Conservation (phyloP, 352 stramenopile species). For the Phytophthora fragariae region DNA sequence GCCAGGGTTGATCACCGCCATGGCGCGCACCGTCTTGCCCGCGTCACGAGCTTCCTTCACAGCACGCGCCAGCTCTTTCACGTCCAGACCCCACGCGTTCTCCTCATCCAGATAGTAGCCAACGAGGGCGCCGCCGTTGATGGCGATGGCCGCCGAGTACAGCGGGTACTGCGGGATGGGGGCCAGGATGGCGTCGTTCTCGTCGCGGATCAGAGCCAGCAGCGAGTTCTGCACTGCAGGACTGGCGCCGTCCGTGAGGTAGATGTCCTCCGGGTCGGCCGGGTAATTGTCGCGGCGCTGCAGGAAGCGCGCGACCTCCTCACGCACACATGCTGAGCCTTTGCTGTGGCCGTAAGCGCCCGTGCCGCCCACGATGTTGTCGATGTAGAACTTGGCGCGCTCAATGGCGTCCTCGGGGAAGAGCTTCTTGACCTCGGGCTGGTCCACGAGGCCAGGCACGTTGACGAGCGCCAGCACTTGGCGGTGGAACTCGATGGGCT, state of each 20-base stretch:
- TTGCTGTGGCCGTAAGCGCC: slow-evolving; percentile 95
- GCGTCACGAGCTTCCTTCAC: slow-evolving; percentile 88
- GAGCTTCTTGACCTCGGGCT: slow-evolving; percentile 77
- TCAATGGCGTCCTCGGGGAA: slow-evolving; percentile 90
- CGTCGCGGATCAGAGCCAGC: slow-evolving; percentile 89
- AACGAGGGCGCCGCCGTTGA: slow-evolving; percentile 94
- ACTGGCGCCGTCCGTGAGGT: slow-evolving; percentile 97
- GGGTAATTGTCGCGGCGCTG: slow-evolving; percentile 89
- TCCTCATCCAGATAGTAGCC: slow-evolving; percentile 98
- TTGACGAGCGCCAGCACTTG: slow-evolving; percentile 93
- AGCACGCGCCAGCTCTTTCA: slow-evolving; percentile 92
- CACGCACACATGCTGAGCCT: slow-evolving; percentile 83
- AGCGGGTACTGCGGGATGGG: slow-evolving; percentile 99
- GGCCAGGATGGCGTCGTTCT: slow-evolving; percentile 93
- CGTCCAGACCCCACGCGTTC: slow-evolving; percentile 91
- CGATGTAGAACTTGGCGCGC: slow-evolving; percentile 89
- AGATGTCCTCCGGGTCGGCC: slow-evolving; percentile 95
- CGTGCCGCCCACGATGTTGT: slow-evolving; percentile 87
- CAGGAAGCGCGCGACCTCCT: slow-evolving; percentile 93
- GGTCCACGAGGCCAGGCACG: slow-evolving; percentile 87
- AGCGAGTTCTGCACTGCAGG: slow-evolving; percentile 95
- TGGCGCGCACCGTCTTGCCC: slow-evolving; percentile 92
- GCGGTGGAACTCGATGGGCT: slow-evolving; percentile 94
- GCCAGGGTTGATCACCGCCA: slow-evolving; percentile 99
- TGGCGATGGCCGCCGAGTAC: slow-evolving; percentile 88